These are phyloP conservation scores for Aspergillus eucalypticola DNA, from an alignment of 2,329 filamentous ascomycete genomes.

Conservation along the genomic window DNA sequence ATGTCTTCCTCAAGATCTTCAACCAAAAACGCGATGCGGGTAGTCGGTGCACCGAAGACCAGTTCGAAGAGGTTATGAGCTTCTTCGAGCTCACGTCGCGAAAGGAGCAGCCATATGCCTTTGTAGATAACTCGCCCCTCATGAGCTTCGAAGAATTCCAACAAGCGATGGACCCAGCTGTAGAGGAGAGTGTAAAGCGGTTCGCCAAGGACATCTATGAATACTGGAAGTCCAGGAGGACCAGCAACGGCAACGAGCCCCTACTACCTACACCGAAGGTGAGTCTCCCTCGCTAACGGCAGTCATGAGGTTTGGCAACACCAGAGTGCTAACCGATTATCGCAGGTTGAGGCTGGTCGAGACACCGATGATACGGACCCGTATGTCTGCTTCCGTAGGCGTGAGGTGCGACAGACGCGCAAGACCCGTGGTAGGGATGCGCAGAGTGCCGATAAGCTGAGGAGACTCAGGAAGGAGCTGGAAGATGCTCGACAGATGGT, in stretches of 20 bases:
- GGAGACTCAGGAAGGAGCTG: conserved; percentile 84
- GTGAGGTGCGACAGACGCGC: conserved; percentile 88
- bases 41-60: conserved; percentile 76
- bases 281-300: conserved; percentile 16
- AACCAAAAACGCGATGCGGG: conserved; percentile 71
- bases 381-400: conserved; percentile 95
- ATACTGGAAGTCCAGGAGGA: conserved; percentile 78
- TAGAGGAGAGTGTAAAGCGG: conserved; percentile 55
- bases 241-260: conserved; percentile 66
- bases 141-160: conserved; percentile 74
- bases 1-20: conserved; percentile 77
- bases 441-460: conserved; percentile 91
- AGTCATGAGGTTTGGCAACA: neutral
- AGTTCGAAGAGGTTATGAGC: conserved; percentile 92
- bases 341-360: conserved; percentile 79
- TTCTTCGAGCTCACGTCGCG: conserved; percentile 88
- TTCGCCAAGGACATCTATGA: conserved; percentile 81
- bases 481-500: conserved; percentile 85
- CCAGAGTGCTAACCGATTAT: conserved; percentile 19
- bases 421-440: conserved; percentile 94
- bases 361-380: conserved; percentile 95
- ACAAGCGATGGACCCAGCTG: conserved; percentile 61
- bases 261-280: conserved; percentile 77
- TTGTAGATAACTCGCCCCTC: conserved; percentile 84
- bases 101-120: conserved; percentile 81